Base-by-base conservation (phyloP, 2,329 filamentous ascomycete genomes). In the Colletotrichum higginsianum region DNA sequence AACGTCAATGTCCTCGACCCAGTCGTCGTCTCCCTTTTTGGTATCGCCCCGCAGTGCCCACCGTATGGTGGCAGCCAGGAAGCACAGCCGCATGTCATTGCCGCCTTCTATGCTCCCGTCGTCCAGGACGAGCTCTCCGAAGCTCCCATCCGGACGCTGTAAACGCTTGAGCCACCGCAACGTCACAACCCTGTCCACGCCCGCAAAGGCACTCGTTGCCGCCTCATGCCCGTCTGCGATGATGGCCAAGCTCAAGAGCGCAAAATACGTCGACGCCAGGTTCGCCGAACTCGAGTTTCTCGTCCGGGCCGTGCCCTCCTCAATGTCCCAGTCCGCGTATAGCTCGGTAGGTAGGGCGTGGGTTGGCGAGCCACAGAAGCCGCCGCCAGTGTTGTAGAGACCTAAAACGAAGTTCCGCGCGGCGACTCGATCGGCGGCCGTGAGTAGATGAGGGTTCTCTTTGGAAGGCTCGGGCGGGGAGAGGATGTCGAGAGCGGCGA, bases 261-360 rank as follows among this genome's bases (percentile, higher is more conserved):
- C 95, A 82, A 98, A 98, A 80, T 93, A 96, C 0, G 95, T 98
- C 1, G 94, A 94, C 0, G 95, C 93, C 18, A 98, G 83, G 80
- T 96, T 97, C 0, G 95, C 87, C 77, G 77, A 84, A 85, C 75
- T 85, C 67, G 76, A 82, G 81, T 75, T 81, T 15, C 44, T 72
- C 44, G 73, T 35, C 46, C 16, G 61, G 0, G 62, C 40, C 16
- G 21, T 35, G 50, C 38, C 49, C 69, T 74, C 77, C 12, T 71
- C 67, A 40, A 71, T 66, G 30, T 72, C 70, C 70, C 70, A 72
- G 47, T 74, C 75, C 40, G 76, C 75, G 63, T 78, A 80, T 30
- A 78, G 75, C 18, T 73, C 35, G 1, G 71, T 61, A 1, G 84
- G 84, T n/a, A 84, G 79, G 21, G 83, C 75, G 86, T 97, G 80